Percentiles rank a stretch among this genome's conserved stretches.
Evolutionary conservation across 495 filamentous ascomycete genomes (phyloP).

Genomic region (Aeminium ludgeri): DNA sequence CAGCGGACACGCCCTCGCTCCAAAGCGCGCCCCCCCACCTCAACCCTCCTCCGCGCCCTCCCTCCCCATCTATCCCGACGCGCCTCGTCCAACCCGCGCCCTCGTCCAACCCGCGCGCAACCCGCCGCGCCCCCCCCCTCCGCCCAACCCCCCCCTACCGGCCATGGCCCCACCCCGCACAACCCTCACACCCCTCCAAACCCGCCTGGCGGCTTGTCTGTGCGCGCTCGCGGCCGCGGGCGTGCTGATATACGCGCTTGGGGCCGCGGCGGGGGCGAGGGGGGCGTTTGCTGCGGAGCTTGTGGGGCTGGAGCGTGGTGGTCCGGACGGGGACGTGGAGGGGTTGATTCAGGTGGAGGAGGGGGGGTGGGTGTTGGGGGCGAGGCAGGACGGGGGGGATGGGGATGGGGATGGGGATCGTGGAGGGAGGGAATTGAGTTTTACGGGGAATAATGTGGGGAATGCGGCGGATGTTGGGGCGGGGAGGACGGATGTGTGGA

Average conservation of each 20-base stretch:
- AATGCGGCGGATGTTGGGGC: constrained; percentile 35
- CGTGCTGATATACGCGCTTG: constrained; percentile 37
- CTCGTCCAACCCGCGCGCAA: no score
- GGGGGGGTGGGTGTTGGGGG: constrained; percentile 31
- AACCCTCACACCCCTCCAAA: constrained; percentile 47
- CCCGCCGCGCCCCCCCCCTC: constrained; percentile 1
- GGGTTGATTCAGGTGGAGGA: constrained; percentile 21
- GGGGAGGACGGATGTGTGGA: constrained; percentile 42
- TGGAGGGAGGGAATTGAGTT: constrained; percentile 23
- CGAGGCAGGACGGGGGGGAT: constrained; percentile 20
- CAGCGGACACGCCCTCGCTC: no score
- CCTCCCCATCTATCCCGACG: no score
- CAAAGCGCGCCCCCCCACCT: no score
- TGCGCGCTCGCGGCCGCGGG: constrained; percentile 38
- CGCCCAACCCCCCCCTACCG: no score
- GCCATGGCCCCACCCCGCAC: constrained; percentile 1
- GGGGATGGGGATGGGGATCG: constrained; percentile 7
- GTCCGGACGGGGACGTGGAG: constrained; percentile 17
- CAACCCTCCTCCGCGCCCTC: no score
- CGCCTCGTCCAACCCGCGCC: no score
- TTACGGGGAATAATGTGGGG: constrained; percentile 42
- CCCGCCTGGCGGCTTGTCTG: constrained; percentile 48
- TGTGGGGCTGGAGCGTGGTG: no score
- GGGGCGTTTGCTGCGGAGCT: constrained; percentile 45
- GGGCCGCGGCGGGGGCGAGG: constrained; percentile 35